A percentile compares a stretch with the other conserved stretches of the same genome.
Evolutionary conservation across 345 rosid species (phyloP).

Genomic region (Diplotaxis tenuifolia): DNA sequence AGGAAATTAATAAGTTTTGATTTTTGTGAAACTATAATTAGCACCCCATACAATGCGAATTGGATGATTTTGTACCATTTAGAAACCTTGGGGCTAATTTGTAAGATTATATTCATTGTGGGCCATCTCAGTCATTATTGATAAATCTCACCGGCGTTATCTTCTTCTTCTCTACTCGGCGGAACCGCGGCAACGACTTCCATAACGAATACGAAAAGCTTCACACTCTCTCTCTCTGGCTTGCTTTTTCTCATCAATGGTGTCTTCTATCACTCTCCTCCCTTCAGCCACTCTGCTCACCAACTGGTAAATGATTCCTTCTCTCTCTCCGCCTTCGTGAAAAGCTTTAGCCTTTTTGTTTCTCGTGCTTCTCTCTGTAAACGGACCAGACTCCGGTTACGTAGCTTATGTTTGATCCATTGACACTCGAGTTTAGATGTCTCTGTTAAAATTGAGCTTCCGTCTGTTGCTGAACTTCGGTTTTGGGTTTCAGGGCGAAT

Average conservation of each 20-base stretch:
- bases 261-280: constrained; percentile 32
- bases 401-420: background rate
- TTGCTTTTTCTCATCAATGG: constrained; percentile 37
- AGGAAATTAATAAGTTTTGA: background rate
- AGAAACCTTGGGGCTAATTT: background rate
- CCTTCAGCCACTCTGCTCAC: constrained; percentile 32
- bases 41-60: background rate
- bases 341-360: background rate
- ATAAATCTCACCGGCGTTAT: constrained; percentile 23
- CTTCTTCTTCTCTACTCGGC: background rate
- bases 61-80: background rate
- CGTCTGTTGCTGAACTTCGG: background rate
- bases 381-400: background rate
- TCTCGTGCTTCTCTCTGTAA: too few species aligned
- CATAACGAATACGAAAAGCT: constrained; percentile 4
- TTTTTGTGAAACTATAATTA: background rate
- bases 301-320: constrained; percentile 35
- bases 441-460: background rate
- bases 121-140: background rate
- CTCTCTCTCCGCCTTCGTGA: background rate
- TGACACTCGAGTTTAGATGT: background rate
- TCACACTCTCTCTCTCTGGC: constrained; percentile 1
- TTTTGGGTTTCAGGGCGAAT: constrained; percentile 39
- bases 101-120: background rate
- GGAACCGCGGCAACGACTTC: background rate